These are phyloP conservation scores for Tuctoria greenei DNA, from an alignment of 176 grass and related monocot genomes.

Conservation along the genomic window DNA sequence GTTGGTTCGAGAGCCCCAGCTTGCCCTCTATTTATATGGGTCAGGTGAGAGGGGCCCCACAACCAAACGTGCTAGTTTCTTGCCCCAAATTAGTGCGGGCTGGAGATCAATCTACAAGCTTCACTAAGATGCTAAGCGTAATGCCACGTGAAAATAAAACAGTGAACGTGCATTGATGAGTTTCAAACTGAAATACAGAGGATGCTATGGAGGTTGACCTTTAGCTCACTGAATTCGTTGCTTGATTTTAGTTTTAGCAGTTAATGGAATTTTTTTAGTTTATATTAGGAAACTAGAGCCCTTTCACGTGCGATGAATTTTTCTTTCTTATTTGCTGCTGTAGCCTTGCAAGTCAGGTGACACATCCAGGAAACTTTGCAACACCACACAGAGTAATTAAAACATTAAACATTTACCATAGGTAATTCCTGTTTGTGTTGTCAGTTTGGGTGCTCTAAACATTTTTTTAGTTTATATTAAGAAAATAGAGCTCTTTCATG, in stretches of 20 bases:
- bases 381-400: not conserved
- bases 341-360: not conserved
- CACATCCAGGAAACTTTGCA: not conserved
- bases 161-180: not conserved
- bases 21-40: no score
- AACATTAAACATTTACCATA: not conserved
- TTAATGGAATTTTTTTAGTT: not conserved
- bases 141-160: not conserved
- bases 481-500: not conserved
- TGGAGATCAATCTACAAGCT: no score
- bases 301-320: not conserved
- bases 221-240: not conserved
- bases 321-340: not conserved
- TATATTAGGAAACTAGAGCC: not conserved
- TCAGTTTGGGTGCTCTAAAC: not conserved
- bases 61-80: no score
- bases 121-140: not conserved
- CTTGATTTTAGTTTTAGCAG: no score
- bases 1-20: no score
- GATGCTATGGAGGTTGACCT: not conserved
- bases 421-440: not conserved
- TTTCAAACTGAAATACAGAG: not conserved
- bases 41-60: no score
- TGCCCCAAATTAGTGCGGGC: no score
- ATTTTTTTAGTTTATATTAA: not conserved